A percentile compares a stretch with the other conserved stretches of the same genome.
Evolutionary conservation across 305 asterid genomes (phyloP).

Genomic region (Fraxinus velutina): DNA sequence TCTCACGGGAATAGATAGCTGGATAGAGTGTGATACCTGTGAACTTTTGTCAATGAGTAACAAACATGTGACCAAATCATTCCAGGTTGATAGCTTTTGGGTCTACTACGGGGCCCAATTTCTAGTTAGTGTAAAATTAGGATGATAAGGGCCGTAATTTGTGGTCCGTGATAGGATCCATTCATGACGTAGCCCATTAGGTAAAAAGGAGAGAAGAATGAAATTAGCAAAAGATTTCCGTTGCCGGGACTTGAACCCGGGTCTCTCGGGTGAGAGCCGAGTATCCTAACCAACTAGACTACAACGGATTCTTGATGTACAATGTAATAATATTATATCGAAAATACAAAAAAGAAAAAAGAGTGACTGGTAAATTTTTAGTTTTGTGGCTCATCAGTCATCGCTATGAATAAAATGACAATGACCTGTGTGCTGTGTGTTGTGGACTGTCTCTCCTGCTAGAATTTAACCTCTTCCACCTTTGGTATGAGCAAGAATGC

Average conservation of each 20-base stretch:
- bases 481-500: slow-evolving; percentile 59
- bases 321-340: too few species aligned
- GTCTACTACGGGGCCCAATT: not conserved
- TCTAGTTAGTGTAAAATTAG: not conserved
- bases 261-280: slow-evolving; percentile 99
- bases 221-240: slow-evolving; percentile 33
- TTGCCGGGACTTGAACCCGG: slow-evolving; percentile 98
- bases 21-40: not conserved
- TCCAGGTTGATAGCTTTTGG: not conserved
- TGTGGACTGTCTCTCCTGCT: not conserved
- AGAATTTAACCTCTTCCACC: slow-evolving; percentile 46
- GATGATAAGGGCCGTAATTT: not conserved
- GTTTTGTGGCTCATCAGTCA: not conserved
- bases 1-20: not conserved
- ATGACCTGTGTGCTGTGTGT: not conserved
- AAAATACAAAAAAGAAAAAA: too few species aligned
- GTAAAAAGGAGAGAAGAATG: not conserved
- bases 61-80: not conserved
- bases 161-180: not conserved
- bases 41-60: not conserved
- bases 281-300: slow-evolving; percentile 94
- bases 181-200: not conserved
- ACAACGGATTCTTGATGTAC: slow-evolving; percentile 42
- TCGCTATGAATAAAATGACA: not conserved
- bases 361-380: too few species aligned